phyloP scores from a whole-genome alignment of 148 eudicot species.

The Rhododendron griersonianum region DNA sequence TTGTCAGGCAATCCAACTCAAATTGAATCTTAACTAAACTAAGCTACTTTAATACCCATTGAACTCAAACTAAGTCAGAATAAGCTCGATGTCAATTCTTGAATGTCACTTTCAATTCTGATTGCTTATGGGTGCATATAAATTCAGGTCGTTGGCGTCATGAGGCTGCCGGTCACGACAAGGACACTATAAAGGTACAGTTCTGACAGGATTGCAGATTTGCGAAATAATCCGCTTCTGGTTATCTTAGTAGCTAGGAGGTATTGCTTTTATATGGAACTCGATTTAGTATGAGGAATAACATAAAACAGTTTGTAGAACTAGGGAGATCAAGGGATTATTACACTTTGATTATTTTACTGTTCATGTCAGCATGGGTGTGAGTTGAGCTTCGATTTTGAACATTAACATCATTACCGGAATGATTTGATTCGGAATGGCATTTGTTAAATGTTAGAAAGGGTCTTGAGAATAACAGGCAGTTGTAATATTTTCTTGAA shows the following conservation, averaged over 20 bases:
- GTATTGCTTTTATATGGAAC: background rate
- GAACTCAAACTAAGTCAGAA: background rate
- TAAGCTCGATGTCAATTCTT: background rate
- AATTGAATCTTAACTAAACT: background rate
- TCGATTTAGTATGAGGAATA: background rate
- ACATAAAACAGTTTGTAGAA: background rate
- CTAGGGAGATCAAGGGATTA: background rate
- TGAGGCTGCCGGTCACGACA: slow-evolving; percentile 24
- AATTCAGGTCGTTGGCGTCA: slow-evolving; percentile 48
- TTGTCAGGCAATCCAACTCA: background rate
- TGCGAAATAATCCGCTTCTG: background rate
- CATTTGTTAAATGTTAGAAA: background rate
- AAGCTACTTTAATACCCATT: background rate
- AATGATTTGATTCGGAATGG: background rate
- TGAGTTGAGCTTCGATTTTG: background rate
- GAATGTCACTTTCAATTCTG: background rate
- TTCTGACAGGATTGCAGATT: background rate
- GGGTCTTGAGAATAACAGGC: background rate
- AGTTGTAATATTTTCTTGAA: background rate
- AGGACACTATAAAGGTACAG: slow-evolving; percentile 57
- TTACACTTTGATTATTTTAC: background rate
- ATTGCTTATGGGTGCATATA: slow-evolving; percentile 25
- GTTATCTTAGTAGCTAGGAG: background rate
- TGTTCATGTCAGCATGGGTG: background rate
- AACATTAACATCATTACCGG: background rate